Conservation (phyloP, 805 yeast genomes). For the Lipomyces yamadae region DNA sequence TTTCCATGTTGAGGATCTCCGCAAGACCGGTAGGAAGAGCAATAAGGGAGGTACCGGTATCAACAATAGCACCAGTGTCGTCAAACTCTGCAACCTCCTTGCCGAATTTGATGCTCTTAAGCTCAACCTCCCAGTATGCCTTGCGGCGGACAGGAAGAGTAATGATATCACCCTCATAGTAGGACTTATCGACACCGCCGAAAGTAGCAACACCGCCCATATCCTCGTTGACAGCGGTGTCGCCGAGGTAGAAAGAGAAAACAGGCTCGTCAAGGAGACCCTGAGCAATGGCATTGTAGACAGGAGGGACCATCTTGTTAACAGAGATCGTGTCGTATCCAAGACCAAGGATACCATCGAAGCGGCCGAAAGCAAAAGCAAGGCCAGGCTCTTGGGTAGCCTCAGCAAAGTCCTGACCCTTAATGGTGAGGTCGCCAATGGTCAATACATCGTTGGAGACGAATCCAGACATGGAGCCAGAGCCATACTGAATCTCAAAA, state of each 20-base stretch:
- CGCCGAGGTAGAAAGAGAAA: conserved; percentile 92
- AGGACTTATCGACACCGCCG: conserved; percentile 86
- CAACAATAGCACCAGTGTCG: conserved; percentile 94
- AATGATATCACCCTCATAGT: conserved; percentile 80
- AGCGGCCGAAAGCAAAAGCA: conserved; percentile 97
- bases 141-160: conserved; percentile 98
- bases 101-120: conserved; percentile 89
- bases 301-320: conserved; percentile 87
- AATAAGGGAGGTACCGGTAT: conserved; percentile 96
- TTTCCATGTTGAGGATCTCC: conserved; percentile 90
- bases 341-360: conserved; percentile 95
- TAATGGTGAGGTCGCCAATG: conserved; percentile 82
- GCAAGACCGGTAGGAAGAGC: conserved; percentile 95
- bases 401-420: conserved; percentile 93
- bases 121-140: conserved; percentile 99
- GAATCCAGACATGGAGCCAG: conserved; percentile 90
- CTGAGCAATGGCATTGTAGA: conserved; percentile 82
- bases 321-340: conserved; percentile 93
- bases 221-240: conserved; percentile 58
- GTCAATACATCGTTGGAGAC: conserved; percentile 83
- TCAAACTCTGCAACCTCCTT: conserved; percentile 84
- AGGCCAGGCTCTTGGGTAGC: conserved; percentile 97
- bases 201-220: conserved; percentile 92
- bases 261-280: conserved; percentile 82
- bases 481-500: conserved; percentile 87